Evolutionary conservation across 192 early-diverging fungal species (phyloP), one percentile per base, ranked within the genome.

Genomic region (Jimgerdemannia flammicorona): DNA sequence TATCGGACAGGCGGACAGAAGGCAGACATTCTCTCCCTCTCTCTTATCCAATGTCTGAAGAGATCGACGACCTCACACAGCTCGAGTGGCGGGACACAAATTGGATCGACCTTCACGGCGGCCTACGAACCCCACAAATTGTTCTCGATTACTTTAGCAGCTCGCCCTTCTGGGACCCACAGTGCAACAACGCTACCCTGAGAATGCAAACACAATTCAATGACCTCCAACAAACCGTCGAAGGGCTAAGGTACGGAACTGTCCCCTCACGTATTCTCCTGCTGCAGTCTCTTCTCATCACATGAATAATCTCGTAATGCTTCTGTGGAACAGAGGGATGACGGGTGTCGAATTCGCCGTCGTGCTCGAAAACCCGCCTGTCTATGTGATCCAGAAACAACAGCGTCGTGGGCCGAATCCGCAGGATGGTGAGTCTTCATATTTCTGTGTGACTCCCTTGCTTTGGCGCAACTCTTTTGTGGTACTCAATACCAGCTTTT

Each of bases 181-280:
- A 89, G 39, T 90, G 92, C 83, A 94, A 93, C 77, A 94, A 94
- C 75, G 90, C 90, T 3, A 84, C 89, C n/a, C 77, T 94, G 3
- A 82, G 86, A 72, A 94, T 94, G 93, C 93, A 94, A 72, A 94
- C 92, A 43, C 91, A 91, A 78, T 93, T 88, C 81, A 94, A 93
- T 72, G 92, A 91, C 44, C 75, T 94, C 40, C 79, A 86, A 74
- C 87, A 72, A 77, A 76, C 77, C 64, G 59, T 83, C 79, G 70
- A 87, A 81, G 86, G 83, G 71, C 41, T 71, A 44, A 64, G 72
- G 77, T 65, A 70, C 4, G n/a, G 10, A 18, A 65, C 19, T 18
- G 14, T 14, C 19, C 19, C 0, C 19, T 65, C 64, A 19, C 64
- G 54, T 20, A 70, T 40, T 18, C 10, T 68, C 29, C 17, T 11